phyloP scores from a whole-genome alignment of 78 protist species.

The Tieghemostelium lacteum region DNA sequence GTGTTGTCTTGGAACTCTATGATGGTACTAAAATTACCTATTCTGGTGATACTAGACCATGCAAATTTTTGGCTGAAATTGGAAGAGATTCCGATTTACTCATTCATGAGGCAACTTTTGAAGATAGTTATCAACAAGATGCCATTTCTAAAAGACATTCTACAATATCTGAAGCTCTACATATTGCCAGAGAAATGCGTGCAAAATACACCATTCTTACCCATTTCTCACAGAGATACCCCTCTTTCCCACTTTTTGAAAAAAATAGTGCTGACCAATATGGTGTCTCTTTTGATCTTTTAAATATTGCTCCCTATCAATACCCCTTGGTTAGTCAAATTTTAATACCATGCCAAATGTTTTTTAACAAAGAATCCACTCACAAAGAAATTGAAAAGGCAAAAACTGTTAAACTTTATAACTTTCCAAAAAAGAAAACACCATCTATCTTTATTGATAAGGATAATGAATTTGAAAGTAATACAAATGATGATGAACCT shows the following conservation, averaged over 20 bases:
- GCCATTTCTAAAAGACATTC: constrained; percentile 80
- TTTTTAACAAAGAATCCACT: too few species aligned
- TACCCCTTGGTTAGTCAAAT: not conserved
- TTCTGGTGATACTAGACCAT: constrained; percentile 97
- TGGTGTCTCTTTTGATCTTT: constrained; percentile 20
- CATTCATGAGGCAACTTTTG: constrained; percentile 98
- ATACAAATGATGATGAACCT: too few species aligned
- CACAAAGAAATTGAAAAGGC: too few species aligned
- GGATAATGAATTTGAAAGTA: too few species aligned
- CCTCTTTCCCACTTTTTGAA: constrained; percentile 83
- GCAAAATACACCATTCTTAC: constrained; percentile 85
- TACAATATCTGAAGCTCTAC: constrained; percentile 90
- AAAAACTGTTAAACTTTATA: too few species aligned
- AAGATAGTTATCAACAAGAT: constrained; percentile 85
- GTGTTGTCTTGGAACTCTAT: constrained; percentile 57
- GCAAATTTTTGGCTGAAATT: constrained; percentile 29
- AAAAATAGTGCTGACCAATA: not conserved
- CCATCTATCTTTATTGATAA: too few species aligned
- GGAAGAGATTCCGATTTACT: constrained; percentile 79
- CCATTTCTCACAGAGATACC: constrained; percentile 95
- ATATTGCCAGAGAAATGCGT: constrained; percentile 77
- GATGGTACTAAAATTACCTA: constrained; percentile 80
- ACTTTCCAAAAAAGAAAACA: too few species aligned
- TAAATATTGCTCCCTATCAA: constrained; percentile 61
- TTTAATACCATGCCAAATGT: not conserved